Percentiles rank a stretch among this genome's conserved stretches.
Conservation (phyloP, 345 rosid species). For the Syzygium oleosum region DNA sequence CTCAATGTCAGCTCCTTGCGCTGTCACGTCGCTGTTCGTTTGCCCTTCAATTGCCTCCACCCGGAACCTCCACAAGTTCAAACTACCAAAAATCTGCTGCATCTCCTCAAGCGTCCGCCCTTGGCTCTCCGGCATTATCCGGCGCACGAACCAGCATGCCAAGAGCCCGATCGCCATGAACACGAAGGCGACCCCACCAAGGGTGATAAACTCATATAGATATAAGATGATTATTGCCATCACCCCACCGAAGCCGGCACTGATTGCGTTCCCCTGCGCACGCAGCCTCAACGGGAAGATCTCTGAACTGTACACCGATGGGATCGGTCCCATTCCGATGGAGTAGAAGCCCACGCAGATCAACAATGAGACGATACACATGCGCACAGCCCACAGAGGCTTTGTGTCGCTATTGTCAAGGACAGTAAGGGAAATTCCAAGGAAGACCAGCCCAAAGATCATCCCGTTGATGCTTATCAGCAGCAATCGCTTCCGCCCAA, state of each 20-base stretch:
- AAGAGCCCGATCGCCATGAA: constrained; percentile 37
- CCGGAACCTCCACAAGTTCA: no score
- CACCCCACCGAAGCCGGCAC: no score
- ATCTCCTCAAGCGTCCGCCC: constrained; percentile 69
- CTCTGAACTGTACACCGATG: constrained; percentile 82
- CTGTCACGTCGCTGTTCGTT: no score
- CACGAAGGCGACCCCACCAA: constrained; percentile 65
- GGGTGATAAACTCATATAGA: constrained; percentile 35
- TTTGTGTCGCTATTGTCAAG: no score
- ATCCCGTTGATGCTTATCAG: no score
- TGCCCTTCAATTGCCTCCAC: no score
- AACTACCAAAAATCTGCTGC: not conserved
- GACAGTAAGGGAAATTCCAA: no score
- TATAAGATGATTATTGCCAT: constrained; percentile 50
- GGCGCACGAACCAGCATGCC: constrained; percentile 1
- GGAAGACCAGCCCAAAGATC: no score
- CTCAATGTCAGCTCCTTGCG: no score
- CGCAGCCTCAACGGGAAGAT: constrained; percentile 75
- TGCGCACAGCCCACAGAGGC: no score
- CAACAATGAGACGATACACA: no score
- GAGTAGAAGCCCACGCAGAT: constrained; percentile 52
- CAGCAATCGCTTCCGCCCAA: no score
- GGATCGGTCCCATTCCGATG: constrained; percentile 77
- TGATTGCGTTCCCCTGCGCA: constrained; percentile 68
- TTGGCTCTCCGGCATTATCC: constrained; percentile 53